A percentile compares a stretch with the other conserved stretches of the same genome.
phyloP scores from a whole-genome alignment of 179 eudicot species.

The Pouteria campechiana region DNA sequence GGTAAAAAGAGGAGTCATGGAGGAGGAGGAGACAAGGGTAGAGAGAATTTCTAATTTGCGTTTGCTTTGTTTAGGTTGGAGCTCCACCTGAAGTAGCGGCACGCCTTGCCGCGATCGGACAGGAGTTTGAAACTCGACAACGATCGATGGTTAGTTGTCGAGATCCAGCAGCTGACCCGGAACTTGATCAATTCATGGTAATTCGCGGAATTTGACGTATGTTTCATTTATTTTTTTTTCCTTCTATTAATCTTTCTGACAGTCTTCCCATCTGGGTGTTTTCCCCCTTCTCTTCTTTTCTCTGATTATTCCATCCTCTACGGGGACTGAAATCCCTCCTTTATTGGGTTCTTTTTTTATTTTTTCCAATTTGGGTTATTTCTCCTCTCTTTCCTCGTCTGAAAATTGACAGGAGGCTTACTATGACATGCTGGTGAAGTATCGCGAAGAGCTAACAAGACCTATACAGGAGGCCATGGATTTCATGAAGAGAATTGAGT shows the following conservation, averaged over 20 bases:
- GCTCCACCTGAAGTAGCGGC: constrained; percentile 86
- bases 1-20: no score
- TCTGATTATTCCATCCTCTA: no score
- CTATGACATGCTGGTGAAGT: constrained; percentile 84
- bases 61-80: constrained; percentile 47
- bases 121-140: constrained; percentile 63
- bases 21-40: no score
- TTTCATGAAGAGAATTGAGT: constrained; percentile 74
- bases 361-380: background rate
- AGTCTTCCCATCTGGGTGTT: no score
- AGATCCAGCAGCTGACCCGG: constrained; percentile 63
- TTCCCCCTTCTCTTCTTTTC: no score
- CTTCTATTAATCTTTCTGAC: no score
- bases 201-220: no score
- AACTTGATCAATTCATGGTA: constrained; percentile 96
- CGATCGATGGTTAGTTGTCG: constrained; percentile 27
- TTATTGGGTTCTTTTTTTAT: background rate
- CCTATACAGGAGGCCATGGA: constrained; percentile 96
- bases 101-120: constrained; percentile 47
- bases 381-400: background rate
- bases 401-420: constrained; percentile 59
- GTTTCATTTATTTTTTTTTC: no score
- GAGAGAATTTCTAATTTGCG: no score
- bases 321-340: background rate
- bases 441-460: constrained; percentile 70